Evolutionary conservation across 208 protist species (phyloP).

Genomic region (Crithidia acanthocephali): DNA sequence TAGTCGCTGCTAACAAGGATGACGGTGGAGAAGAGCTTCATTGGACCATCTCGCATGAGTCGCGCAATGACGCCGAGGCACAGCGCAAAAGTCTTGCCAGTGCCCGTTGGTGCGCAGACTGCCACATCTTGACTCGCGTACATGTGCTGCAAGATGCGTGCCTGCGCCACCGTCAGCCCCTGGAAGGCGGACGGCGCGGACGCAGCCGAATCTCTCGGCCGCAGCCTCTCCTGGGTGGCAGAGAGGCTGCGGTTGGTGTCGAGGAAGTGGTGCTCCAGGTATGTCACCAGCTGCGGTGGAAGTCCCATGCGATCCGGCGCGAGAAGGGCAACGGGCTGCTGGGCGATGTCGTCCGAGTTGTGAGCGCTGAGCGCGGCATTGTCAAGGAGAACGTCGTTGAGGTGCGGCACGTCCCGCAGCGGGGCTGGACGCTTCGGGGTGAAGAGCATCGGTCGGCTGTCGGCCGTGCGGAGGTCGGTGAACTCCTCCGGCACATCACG

Average conservation of each 20-base stretch:
- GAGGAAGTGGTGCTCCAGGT: slow-evolving; percentile 55
- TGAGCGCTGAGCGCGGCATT: slow-evolving; percentile 29
- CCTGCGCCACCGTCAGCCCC: slow-evolving; percentile 83
- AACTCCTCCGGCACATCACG: slow-evolving; percentile 86
- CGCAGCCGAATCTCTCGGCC: neutral
- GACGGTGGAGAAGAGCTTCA: slow-evolving; percentile 85
- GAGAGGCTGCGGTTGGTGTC: slow-evolving; percentile 25
- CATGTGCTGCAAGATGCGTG: slow-evolving; percentile 85
- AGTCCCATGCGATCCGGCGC: slow-evolving; percentile 86
- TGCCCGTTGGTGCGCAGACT: slow-evolving; percentile 89
- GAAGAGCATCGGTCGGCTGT: slow-evolving; percentile 81
- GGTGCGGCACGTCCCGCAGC: slow-evolving; percentile 53
- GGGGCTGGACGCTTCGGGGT: slow-evolving; percentile 71
- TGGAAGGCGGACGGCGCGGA: slow-evolving; percentile 6
- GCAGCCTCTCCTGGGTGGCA: neutral
- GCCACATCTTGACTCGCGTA: slow-evolving; percentile 87
- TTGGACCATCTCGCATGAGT: slow-evolving; percentile 88
- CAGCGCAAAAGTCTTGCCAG: slow-evolving; percentile 89
- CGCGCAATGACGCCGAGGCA: slow-evolving; percentile 82
- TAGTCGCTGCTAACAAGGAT: slow-evolving; percentile 81
- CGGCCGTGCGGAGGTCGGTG: slow-evolving; percentile 69
- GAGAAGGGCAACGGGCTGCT: slow-evolving; percentile 66
- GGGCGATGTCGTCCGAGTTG: slow-evolving; percentile 32
- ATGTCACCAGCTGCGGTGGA: slow-evolving; percentile 68
- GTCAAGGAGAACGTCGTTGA: slow-evolving; percentile 73